Evolutionary conservation across 805 yeast genomes (phyloP), one percentile per base, ranked within the genome.

Genomic region (Wickerhamomyces xylosicus): DNA sequence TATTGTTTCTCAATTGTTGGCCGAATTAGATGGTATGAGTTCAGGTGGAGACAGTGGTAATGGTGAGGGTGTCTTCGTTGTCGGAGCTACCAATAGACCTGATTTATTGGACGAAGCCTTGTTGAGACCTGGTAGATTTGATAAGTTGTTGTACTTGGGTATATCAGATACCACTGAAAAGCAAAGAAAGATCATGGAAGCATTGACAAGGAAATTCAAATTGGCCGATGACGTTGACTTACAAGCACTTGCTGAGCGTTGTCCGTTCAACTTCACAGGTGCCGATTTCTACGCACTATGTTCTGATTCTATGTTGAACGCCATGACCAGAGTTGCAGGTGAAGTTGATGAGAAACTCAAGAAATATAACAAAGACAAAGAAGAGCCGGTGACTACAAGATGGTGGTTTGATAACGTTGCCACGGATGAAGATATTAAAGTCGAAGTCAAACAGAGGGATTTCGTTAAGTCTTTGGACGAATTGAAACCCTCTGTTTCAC

Each of bases 11-110:
- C 98, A 92, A 58, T 64, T 92, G 31, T 66, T 92, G 38, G 96
- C 97, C 0, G 98, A 92, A 58, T 66, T 92, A 34, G 98, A 92
- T 56, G 97, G 97, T 19, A 90, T 90, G 97, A 80, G 94, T 52
- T 28, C 31, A 28, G 80, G 80, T 9, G 82, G 82, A 6, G 78
- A 72, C 42, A 70, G 72, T 9, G 82, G 54, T 27, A 69, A 72
- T 8, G 82, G 56, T 27, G 87, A 81, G 41, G 97, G 97, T 5
- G 96, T 92, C 0, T 92, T 92, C 58, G 97, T 90, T 5, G 95
- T 92, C 34, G 98, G 98, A n/a, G 98, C 98, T 4, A 92, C 98
- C 0, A 92, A 92, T 53, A 71, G 98, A 51, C 98, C 98, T 0
- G 98, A 92, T 63, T 64, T 92, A 45, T 66, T 92, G 33, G 98